Base-by-base conservation (phyloP, 2,329 filamentous ascomycete genomes). In the Talaromyces sp. region DNA sequence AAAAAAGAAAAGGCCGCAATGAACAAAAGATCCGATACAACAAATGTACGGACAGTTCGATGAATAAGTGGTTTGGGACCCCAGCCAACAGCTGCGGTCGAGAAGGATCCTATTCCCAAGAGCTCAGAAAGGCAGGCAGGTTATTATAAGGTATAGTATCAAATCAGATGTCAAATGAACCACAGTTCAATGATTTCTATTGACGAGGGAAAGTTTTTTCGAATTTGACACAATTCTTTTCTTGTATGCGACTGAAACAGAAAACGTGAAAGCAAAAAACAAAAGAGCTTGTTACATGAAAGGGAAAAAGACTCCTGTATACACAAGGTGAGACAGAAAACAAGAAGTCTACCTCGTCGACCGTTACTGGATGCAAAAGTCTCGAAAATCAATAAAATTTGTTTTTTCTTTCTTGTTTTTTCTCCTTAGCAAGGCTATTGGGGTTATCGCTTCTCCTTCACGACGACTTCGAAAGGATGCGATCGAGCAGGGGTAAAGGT, bases 21-120 rank as follows among this genome's bases (percentile, higher is more conserved):
- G 17, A 51, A 41, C 52, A 59, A 56, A 56, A 51, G n/a, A 49
- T 68, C 56, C 65, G 61, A 55, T 61, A 61, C 63, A 56, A 63
- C 32, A 67, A 62, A 64, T 51, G 59, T 35, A 46, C 55, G 62
- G 52, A 59, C 31, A 59, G 58, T 62, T 60, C 55, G 41, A 19
- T 55, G 6, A 55, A 31, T 24, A 38, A 19, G 53, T n/a, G 38
- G 26, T 32, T 21, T 27, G 14, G 27, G 56, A 58, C 50, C 29
- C 29, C 52, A 53, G 53, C 46, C 49, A 56, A 58, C 38, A 27
- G 43, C 35, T 50, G 26, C 49, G 38, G 43, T 43, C 43, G 53
- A 52, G 52, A 59, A 55, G 41, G 11, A 61, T 41, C 43, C 35
- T 52, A 58, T 43, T 59, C 55, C 43, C 51, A 53, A 50, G 58